phyloP scores from a whole-genome alignment of 2,329 filamentous ascomycete genomes.

The Pseudocercospora macadamiae region DNA sequence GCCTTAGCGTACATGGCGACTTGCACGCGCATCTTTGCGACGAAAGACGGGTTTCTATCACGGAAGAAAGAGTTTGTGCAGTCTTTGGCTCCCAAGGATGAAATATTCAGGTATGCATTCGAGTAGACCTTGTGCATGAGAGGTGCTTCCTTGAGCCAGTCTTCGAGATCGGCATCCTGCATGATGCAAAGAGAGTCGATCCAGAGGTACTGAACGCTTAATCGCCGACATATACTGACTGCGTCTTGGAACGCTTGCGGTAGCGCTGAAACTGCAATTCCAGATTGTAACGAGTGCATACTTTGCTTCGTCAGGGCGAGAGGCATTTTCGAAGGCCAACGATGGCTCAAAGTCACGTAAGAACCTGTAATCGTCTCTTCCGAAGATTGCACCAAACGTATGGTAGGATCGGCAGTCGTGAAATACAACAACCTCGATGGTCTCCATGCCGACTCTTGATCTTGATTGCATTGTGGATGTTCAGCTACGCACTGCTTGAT shows the following conservation, averaged over 20 bases:
- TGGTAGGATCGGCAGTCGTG: no score
- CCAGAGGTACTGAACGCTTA: slow-evolving; percentile 11
- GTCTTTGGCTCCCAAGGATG: neutral
- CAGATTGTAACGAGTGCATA: neutral
- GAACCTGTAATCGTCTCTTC: no score
- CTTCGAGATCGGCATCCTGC: slow-evolving; percentile 17
- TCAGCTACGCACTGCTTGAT: no score
- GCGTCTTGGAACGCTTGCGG: slow-evolving; percentile 2
- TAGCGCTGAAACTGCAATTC: neutral
- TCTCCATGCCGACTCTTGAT: no score
- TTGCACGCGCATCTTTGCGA: no score
- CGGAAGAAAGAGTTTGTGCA: neutral
- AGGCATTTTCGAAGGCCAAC: neutral
- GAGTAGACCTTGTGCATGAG: slow-evolving; percentile 15
- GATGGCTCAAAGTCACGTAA: slow-evolving; percentile 8
- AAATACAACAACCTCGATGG: no score
- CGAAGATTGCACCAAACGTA: no score
- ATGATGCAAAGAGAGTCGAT: slow-evolving; percentile 22
- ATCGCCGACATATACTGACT: neutral
- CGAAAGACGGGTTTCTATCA: neutral
- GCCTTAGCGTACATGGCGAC: no score
- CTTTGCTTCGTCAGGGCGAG: neutral
- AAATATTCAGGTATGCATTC: slow-evolving; percentile 7
- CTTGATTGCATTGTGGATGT: no score
- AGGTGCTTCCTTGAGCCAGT: slow-evolving; percentile 19